Base-by-base conservation (phyloP, 2,329 filamentous ascomycete genomes). In the Cryphonectria radicalis region DNA sequence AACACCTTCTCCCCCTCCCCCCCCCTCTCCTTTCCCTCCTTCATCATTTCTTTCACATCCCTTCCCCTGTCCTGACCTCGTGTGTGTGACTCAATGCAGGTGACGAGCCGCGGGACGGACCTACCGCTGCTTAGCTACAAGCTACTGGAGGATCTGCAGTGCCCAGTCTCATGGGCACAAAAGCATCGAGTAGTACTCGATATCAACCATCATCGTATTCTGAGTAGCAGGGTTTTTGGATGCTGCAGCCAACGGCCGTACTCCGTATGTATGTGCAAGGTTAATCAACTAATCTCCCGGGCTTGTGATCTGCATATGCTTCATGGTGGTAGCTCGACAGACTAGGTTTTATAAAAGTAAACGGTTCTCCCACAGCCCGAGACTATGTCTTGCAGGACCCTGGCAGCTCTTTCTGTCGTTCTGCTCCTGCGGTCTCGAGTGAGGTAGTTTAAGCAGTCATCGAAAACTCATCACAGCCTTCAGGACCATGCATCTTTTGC, bases 391-490 rank as follows among this genome's bases (percentile, higher is more conserved):
- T 37, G 22, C 7, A n/a, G 22, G 46, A 22, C 3, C 22, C 43
- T 17, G 4, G 50, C 43, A 28, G 43, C 42, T 17, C 28, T 53
- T 65, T 1, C 25, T 25, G 32, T 35, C 22, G 35, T 40, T 14
- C 35, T 40, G 32, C 11, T 14, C 40, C 22, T 25, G 17, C 4
- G 40, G 19, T 19, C 40, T 42, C 22, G n/a, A 46, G 59, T 40
- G 57, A 60, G 57, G 32, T 60, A 32, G n/a, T 22, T 19, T 11
- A n/a, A n/a, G 17, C 19, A 37, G 7, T 63, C 46, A 50, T 66
- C 42, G 8, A 50, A n/a, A 50, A 67, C n/a, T 65, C 37, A 32
- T 37, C 46, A 35, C 10, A 32, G 59, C 37, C 78, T 78, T 78
- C 66, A 73, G 75, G 75, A 32, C 74, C 35, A 73, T 73, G 72